Percentiles rank a stretch among this genome's conserved stretches.
phyloP scores from a whole-genome alignment of 1,139 yeast genomes.

The Entelexis paramagnoliae region DNA sequence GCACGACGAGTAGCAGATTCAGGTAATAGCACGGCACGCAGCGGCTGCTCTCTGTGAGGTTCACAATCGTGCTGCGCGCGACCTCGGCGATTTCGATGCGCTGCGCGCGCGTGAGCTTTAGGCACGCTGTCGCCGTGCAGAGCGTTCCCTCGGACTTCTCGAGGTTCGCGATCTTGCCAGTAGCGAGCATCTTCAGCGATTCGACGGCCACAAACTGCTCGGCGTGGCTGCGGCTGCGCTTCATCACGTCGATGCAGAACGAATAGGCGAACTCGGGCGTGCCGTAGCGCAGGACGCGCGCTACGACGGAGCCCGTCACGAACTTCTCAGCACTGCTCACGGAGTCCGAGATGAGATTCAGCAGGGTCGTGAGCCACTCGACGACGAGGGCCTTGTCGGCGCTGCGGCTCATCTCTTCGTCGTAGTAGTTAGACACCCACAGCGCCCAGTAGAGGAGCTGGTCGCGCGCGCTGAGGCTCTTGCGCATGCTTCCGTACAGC shows the following conservation, averaged over 20 bases:
- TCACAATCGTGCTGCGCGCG: conserved; percentile 13
- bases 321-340: conserved; percentile 29
- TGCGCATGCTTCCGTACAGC: not conserved
- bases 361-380: conserved; percentile 37
- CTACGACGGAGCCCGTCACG: conserved; percentile 29
- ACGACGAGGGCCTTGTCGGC: conserved; percentile 28
- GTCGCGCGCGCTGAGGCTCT: conserved; percentile 33
- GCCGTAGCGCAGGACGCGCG: conserved; percentile 40
- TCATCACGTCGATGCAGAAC: conserved; percentile 55
- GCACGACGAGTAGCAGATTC: conserved; percentile 20
- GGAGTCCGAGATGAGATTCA: conserved; percentile 7
- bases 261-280: conserved; percentile 49
- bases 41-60: conserved; percentile 5
- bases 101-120: conserved; percentile 10
- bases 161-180: conserved; percentile 18
- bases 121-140: conserved; percentile 9
- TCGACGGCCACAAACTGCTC: conserved; percentile 52
- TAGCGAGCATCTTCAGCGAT: conserved; percentile 51
- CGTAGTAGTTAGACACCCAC: conserved; percentile 32
- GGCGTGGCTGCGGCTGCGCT: conserved; percentile 55
- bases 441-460: conserved; percentile 38
- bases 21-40: conserved; percentile 19
- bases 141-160: conserved; percentile 6
- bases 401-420: conserved; percentile 28
- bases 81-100: conserved; percentile 16